Evolutionary conservation across 148 eudicot species (phyloP).

Genomic region (Heliosperma pusillum): DNA sequence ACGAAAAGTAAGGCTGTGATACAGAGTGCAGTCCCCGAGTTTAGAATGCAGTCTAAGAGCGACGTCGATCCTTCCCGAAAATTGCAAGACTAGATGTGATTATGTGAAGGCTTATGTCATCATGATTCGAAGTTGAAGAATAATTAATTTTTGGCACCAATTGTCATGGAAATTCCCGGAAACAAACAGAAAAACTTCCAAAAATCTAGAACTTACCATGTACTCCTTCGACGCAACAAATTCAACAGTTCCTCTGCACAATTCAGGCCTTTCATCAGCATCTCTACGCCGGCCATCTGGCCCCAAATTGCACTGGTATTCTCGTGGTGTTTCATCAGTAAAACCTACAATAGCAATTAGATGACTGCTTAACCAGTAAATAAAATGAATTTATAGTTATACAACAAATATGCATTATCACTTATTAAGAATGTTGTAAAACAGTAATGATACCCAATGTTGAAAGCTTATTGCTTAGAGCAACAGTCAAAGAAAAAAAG

Average conservation of each 20-base stretch:
- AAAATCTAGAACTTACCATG: slow-evolving; percentile 49
- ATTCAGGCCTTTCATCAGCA: slow-evolving; percentile 98
- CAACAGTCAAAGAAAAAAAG: not conserved
- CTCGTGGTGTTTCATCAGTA: slow-evolving; percentile 95
- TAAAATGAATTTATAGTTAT: not conserved
- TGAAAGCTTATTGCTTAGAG: not conserved
- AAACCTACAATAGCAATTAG: slow-evolving; percentile 53
- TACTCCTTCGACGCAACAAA: slow-evolving; percentile 92
- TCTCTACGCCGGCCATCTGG: slow-evolving; percentile 99
- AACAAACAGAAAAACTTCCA: not conserved
- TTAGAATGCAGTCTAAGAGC: not conserved
- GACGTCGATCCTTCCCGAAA: not conserved
- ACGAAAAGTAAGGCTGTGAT: not conserved
- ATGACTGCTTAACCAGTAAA: not conserved
- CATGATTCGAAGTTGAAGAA: not conserved
- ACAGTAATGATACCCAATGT: not conserved
- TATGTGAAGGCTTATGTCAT: not conserved
- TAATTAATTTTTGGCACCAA: not conserved
- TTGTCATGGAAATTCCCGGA: not conserved
- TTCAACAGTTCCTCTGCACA: slow-evolving; percentile 97
- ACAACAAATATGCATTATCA: not conserved
- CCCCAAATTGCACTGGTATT: slow-evolving; percentile 91
- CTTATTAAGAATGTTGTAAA: not conserved
- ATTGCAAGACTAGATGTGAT: not conserved
- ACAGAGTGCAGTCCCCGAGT: not conserved